These are phyloP conservation scores for Panus rudis DNA, from an alignment of 768 basidiomycete species.

Conservation along the genomic window DNA sequence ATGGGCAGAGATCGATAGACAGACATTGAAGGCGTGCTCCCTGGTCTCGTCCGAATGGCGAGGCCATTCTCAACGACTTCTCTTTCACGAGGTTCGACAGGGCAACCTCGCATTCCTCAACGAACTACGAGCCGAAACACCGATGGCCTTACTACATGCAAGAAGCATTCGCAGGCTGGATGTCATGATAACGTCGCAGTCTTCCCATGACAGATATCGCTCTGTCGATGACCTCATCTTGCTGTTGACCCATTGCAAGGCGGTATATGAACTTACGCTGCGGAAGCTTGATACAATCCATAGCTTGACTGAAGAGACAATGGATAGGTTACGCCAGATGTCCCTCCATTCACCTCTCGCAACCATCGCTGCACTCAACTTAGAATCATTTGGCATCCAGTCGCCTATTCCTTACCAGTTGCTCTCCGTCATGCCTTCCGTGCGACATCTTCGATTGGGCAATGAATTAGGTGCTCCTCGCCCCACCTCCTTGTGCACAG, in stretches of 20 bases:
- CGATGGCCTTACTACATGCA: constrained; percentile 3
- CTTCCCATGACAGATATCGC: not conserved
- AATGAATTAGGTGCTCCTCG: constrained; percentile 31
- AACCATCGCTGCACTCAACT: constrained; percentile 26
- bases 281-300: constrained; percentile 20
- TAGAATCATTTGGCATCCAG: constrained; percentile 31
- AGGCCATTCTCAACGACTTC: constrained; percentile 14
- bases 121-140: not conserved
- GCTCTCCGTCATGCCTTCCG: constrained; percentile 28
- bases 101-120: too few species aligned
- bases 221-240: constrained; percentile 10
- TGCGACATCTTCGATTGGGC: constrained; percentile 33
- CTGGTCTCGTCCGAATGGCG: constrained; percentile 17
- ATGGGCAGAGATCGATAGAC: constrained; percentile 13
- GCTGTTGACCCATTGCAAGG: constrained; percentile 22
- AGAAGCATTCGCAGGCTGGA: constrained; percentile 14
- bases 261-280: constrained; percentile 29
- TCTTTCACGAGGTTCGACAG: constrained; percentile 18
- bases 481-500: constrained; percentile 18
- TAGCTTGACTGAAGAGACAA: constrained; percentile 18
- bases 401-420: constrained; percentile 39
- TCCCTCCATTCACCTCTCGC: constrained; percentile 11
- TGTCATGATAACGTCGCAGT: constrained; percentile 5
- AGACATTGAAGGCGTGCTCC: constrained; percentile 14
- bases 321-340: constrained; percentile 21